Evolutionary conservation across 2,329 filamentous ascomycete species (phyloP).

Genomic region (Amauroascus niger): DNA sequence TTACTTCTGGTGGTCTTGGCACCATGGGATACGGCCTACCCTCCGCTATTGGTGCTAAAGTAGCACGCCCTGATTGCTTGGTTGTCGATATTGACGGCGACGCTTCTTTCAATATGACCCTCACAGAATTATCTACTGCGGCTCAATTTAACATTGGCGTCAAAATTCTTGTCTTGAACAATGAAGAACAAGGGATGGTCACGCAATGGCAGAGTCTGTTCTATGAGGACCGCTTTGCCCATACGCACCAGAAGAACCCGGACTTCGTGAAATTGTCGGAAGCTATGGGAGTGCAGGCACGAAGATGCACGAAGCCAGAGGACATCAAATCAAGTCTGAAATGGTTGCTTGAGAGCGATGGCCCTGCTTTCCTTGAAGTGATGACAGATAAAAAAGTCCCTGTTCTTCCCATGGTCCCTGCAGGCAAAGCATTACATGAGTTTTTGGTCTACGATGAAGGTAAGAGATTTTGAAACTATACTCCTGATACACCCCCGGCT

Average conservation of each 20-base stretch:
- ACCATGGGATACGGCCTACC: slow-evolving; percentile 96
- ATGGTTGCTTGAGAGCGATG: slow-evolving; percentile 82
- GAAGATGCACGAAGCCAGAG: slow-evolving; percentile 60
- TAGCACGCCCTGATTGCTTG: slow-evolving; percentile 66
- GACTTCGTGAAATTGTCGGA: slow-evolving; percentile 90
- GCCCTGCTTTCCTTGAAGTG: slow-evolving; percentile 87
- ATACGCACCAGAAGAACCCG: slow-evolving; percentile 92
- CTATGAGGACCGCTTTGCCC: slow-evolving; percentile 83
- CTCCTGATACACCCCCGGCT: neutral
- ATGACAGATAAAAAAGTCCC: slow-evolving; percentile 71
- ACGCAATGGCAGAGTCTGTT: slow-evolving; percentile 98
- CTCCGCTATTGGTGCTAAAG: slow-evolving; percentile 90
- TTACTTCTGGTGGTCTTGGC: slow-evolving; percentile 89
- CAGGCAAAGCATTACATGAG: slow-evolving; percentile 77
- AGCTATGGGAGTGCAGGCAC: slow-evolving; percentile 75
- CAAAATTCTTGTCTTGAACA: slow-evolving; percentile 92
- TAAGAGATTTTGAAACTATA: slow-evolving; percentile 34
- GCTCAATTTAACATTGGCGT: slow-evolving; percentile 93
- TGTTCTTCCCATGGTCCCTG: slow-evolving; percentile 95
- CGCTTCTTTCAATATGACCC: slow-evolving; percentile 98
- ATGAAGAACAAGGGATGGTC: slow-evolving; percentile 97
- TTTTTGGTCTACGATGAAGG: slow-evolving; percentile 80
- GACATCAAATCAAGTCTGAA: slow-evolving; percentile 69
- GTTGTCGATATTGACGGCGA: slow-evolving; percentile 96
- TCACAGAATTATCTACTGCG: slow-evolving; percentile 87